Base-by-base conservation (phyloP, 2,329 filamentous ascomycete genomes). In the Monosporascus cannonballus region DNA sequence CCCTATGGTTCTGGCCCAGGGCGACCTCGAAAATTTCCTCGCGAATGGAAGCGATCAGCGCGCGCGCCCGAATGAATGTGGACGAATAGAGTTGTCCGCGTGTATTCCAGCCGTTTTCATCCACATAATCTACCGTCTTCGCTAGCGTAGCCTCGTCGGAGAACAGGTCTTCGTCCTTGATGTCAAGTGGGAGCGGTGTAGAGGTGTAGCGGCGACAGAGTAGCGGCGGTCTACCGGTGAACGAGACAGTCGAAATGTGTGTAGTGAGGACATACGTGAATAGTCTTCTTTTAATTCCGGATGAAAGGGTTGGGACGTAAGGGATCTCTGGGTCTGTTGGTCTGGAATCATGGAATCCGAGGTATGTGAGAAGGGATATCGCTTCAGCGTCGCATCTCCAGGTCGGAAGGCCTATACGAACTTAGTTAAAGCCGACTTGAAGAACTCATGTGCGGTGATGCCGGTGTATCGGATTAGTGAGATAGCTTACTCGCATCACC, bases 1-100 rank as follows among this genome's bases (percentile, higher is more conserved):
- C 70, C 9, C 69, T 65, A 6, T 65, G 62, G 51, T 63, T 62
- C 3, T 66, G 59, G 4, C 75, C 76, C 0, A 84, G 65, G 0
- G 80, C 79, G 22, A 84, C 70, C 56, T 84, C 78, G 4, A 85
- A 70, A 4, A 85, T 75, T 47, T 85, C 81, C 55, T 85, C 81
- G 2, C 78, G 71, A 7, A 85, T 71, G 1, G 71, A 61, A 2
- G 76, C 74, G 37, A 84, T 71, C 11, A 74, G 55, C 15, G 56
- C 50, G 5, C 66, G 60, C 5, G 61, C 61, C 18, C 66, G 62
- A 39, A 64, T 55, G 48, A 66, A 53, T 1, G 71, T 73, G 8
- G 68, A 57, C 3, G 67, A 56, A 36, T 68, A 62, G 2, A 70
- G 54, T 8, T 55, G 50, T 1, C 63, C 66, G 20, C 64, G 59